phyloP scores from a whole-genome alignment of 1,284 basidiomycete species.

The Hymenochaete sp. region DNA sequence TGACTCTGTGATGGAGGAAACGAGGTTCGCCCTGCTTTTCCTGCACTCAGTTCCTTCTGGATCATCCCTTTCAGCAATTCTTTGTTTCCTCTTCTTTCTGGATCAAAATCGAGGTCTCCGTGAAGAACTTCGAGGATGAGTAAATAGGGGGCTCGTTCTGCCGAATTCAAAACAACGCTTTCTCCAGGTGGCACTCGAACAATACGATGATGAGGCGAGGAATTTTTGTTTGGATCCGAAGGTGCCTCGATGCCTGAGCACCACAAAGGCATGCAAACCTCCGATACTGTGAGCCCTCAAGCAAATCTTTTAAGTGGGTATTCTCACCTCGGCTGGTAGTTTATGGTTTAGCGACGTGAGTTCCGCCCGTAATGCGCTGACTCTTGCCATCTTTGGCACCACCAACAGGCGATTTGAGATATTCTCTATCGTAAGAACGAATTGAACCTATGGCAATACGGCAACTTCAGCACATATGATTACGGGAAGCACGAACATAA shows the following conservation, averaged over 20 bases:
- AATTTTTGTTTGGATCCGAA: constrained; percentile 28
- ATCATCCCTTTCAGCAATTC: constrained; percentile 82
- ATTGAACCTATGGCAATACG: constrained; percentile 53
- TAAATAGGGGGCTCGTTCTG: constrained; percentile 91
- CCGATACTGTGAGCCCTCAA: constrained; percentile 2
- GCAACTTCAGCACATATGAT: constrained; percentile 12
- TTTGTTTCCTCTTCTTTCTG: constrained; percentile 74
- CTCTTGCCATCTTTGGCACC: constrained; percentile 88
- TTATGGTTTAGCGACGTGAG: constrained; percentile 94
- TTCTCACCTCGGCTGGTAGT: constrained; percentile 80
- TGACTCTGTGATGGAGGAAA: constrained; percentile 22
- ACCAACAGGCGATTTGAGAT: constrained; percentile 90
- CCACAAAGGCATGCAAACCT: constrained; percentile 98
- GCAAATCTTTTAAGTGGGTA: constrained; percentile 8
- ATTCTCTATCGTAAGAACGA: constrained; percentile 83
- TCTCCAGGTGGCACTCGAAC: constrained; percentile 97
- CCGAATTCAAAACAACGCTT: constrained; percentile 96
- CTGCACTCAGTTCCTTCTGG: constrained; percentile 55
- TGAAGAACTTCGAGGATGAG: constrained; percentile 89
- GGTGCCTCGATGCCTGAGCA: constrained; percentile 66
- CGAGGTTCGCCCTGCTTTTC: constrained; percentile 46
- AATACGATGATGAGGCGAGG: constrained; percentile 84
- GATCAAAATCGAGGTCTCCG: constrained; percentile 92
- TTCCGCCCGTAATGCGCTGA: constrained; percentile 92
- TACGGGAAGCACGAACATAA: constrained; percentile 19